Conservation (phyloP, 2,329 filamentous ascomycete species). For the Aureobasidium melanogenum region DNA sequence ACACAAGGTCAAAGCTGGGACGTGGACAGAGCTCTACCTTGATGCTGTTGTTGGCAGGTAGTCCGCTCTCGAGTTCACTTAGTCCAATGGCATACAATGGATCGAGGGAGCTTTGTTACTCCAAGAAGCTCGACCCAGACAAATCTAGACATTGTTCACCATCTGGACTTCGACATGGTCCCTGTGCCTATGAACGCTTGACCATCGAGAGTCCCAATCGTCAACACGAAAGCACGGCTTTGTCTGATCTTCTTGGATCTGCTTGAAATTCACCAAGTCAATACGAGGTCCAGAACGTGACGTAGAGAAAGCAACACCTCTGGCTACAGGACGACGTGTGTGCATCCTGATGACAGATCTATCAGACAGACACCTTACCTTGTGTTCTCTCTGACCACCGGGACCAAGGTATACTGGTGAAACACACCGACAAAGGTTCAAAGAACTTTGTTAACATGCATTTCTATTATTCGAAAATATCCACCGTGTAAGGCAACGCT, state of each 20-base stretch:
- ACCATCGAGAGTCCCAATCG: neutral
- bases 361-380: neutral
- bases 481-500: neutral
- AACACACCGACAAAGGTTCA: neutral
- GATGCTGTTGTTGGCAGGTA: neutral
- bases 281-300: neutral
- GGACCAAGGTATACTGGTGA: neutral
- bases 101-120: neutral
- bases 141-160: neutral
- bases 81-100: neutral
- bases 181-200: neutral
- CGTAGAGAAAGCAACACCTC: neutral
- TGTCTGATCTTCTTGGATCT: neutral
- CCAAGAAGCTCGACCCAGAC: neutral
- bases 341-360: too few species aligned
- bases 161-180: neutral
- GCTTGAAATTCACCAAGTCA: neutral
- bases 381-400: neutral
- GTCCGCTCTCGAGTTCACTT: neutral
- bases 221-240: neutral
- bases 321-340: too few species aligned
- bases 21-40: neutral
- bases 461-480: neutral
- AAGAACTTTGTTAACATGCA: neutral
- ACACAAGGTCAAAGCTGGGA: neutral